phyloP scores from a whole-genome alignment of 129 eudicot species.

The Chrysanthemum makinoi region DNA sequence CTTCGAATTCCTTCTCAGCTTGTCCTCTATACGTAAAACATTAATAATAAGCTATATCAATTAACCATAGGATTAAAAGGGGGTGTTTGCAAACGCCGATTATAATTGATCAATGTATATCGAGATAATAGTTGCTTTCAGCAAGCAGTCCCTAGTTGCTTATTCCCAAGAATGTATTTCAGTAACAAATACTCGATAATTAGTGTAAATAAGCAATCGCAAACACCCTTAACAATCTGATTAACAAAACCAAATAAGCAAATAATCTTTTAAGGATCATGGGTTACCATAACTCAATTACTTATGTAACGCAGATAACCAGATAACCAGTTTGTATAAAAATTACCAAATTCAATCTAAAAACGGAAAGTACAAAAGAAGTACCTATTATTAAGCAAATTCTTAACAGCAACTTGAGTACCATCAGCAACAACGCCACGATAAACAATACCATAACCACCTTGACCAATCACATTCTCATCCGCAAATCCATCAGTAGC shows the following conservation, averaged over 20 bases:
- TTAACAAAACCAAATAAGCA: not conserved
- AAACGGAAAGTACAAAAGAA: not conserved
- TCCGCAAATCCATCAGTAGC: constrained; percentile 58
- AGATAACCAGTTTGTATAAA: not conserved
- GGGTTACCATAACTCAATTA: no score
- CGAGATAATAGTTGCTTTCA: no score
- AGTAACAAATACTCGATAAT: no score
- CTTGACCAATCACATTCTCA: constrained; percentile 68
- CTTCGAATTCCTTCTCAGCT: constrained; percentile 76
- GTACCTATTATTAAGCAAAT: constrained; percentile 58
- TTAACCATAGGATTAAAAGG: not conserved
- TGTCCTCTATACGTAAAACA: constrained; percentile 46
- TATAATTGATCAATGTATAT: no score
- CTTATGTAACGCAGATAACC: no score
- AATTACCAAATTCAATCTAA: not conserved
- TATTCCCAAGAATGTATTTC: no score
- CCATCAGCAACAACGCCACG: constrained; percentile 49
- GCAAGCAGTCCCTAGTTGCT: no score
- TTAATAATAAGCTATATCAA: not conserved
- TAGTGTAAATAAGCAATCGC: no score
- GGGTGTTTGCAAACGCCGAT: no score
- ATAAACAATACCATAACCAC: constrained; percentile 76
- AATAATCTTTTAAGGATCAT: no score
- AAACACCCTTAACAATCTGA: not conserved
- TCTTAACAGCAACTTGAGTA: constrained; percentile 58